Conservation (phyloP, 352 stramenopile genomes). For the Plasmopara muralis region DNA sequence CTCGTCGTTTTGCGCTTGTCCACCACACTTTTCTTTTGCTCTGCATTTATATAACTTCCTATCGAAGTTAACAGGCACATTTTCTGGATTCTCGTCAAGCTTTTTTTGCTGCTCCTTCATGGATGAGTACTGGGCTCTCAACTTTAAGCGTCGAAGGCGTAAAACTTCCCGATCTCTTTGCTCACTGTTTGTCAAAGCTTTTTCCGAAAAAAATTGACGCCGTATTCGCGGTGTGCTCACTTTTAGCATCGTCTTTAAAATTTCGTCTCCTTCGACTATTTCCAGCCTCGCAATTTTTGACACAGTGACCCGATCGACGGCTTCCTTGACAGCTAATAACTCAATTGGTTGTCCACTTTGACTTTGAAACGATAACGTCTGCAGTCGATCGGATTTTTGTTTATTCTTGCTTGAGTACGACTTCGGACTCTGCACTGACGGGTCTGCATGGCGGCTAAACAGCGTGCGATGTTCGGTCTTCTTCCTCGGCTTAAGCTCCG, state of each 20-base stretch:
- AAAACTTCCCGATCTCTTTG: conserved; percentile 41
- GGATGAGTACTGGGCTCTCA: conserved; percentile 30
- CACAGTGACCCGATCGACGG: conserved; percentile 38
- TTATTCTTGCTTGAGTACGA: conserved; percentile 3
- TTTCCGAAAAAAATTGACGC: conserved; percentile 47
- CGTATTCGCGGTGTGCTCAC: conserved; percentile 34
- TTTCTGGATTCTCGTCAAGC: neutral
- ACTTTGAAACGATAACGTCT: too few species aligned
- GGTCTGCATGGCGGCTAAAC: conserved; percentile 23
- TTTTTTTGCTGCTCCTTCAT: conserved; percentile 18
- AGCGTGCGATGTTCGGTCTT: conserved; percentile 9
- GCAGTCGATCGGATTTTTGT: conserved; percentile 4
- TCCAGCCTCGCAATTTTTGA: conserved; percentile 34
- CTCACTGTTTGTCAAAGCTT: conserved; percentile 37
- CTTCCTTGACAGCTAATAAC: conserved; percentile 12
- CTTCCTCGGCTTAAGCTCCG: neutral
- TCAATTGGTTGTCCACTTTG: conserved; percentile 3
- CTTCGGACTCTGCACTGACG: conserved; percentile 12
- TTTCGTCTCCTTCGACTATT: conserved; percentile 60
- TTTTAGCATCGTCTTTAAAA: conserved; percentile 42
- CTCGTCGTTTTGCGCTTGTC: conserved; percentile 7
- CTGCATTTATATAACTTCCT: conserved; percentile 6
- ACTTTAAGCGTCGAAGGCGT: conserved; percentile 35
- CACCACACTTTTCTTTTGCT: conserved; percentile 5
- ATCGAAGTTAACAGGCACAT: neutral